A percentile compares a stretch with the other conserved stretches of the same genome.
These are phyloP conservation scores for Seiridium cupressi DNA, from an alignment of 2,329 filamentous ascomycete genomes.

Conservation along the genomic window DNA sequence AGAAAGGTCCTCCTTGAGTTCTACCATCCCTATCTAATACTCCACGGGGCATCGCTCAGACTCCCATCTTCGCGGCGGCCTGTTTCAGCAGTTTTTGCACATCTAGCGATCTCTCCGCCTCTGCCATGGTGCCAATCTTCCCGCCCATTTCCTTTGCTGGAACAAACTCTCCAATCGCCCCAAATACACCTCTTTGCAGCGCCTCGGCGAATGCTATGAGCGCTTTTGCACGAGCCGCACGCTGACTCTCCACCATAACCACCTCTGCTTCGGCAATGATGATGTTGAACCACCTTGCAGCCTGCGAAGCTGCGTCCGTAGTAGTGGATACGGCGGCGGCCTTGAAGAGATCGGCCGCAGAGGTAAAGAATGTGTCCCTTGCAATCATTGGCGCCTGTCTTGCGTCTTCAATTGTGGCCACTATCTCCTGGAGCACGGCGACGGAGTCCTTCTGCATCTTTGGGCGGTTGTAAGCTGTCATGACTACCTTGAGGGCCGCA, in stretches of 20 bases:
- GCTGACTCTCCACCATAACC: slow-evolving; percentile 50
- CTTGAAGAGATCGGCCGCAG: slow-evolving; percentile 45
- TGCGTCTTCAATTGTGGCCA: slow-evolving; percentile 31
- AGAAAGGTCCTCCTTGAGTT: neutral
- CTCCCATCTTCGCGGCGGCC: slow-evolving; percentile 27
- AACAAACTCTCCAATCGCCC: slow-evolving; percentile 6
- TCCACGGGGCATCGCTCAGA: neutral
- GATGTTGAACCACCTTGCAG: slow-evolving; percentile 41
- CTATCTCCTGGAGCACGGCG: slow-evolving; percentile 37
- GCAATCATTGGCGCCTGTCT: slow-evolving; percentile 39
- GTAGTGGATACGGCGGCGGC: slow-evolving; percentile 28
- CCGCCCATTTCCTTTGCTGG: slow-evolving; percentile 21
- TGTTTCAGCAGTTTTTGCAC: slow-evolving; percentile 42
- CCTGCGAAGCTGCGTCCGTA: slow-evolving; percentile 15
- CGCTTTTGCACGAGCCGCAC: slow-evolving; percentile 45
- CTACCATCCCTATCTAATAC: neutral
- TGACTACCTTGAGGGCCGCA: slow-evolving; percentile 49
- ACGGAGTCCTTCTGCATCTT: slow-evolving; percentile 35
- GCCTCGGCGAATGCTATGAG: slow-evolving; percentile 39
- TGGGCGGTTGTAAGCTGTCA: slow-evolving; percentile 46
- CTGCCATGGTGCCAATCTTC: slow-evolving; percentile 32
- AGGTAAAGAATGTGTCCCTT: slow-evolving; percentile 51
- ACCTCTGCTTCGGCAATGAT: slow-evolving; percentile 46
- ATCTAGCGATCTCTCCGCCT: slow-evolving; percentile 42
- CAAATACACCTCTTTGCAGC: slow-evolving; percentile 42